phyloP scores from a whole-genome alignment of 768 basidiomycete species.

The Auriculariales sp. region DNA sequence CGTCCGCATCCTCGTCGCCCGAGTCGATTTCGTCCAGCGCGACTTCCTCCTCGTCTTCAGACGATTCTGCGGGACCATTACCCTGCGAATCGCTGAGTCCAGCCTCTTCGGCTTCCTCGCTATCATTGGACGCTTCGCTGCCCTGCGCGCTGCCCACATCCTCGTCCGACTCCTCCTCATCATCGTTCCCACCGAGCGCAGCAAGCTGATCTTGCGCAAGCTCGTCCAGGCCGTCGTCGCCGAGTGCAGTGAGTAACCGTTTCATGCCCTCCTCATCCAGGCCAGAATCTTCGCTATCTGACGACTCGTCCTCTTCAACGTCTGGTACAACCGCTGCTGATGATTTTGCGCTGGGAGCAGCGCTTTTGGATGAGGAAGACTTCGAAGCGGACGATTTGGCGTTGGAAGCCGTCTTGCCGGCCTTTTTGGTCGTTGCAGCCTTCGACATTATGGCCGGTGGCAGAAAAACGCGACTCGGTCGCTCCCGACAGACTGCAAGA shows the following conservation, averaged over 20 bases:
- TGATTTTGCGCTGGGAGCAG: too few species aligned
- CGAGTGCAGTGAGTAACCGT: constrained; percentile 38
- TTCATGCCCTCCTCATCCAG: constrained; percentile 45
- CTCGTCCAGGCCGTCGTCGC: constrained; percentile 53
- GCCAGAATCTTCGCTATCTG: constrained; percentile 26
- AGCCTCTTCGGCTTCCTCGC: constrained; percentile 15
- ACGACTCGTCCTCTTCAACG: too few species aligned
- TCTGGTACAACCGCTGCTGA: too few species aligned
- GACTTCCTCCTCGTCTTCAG: constrained; percentile 30
- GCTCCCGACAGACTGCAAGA: too few species aligned
- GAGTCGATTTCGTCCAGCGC: constrained; percentile 55
- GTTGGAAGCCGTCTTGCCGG: too few species aligned
- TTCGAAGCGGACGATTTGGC: too few species aligned
- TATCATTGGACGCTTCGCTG: constrained; percentile 9
- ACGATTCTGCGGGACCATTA: constrained; percentile 16
- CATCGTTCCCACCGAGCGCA: constrained; percentile 21
- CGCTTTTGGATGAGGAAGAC: too few species aligned
- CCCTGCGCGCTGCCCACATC: constrained; percentile 17
- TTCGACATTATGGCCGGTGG: too few species aligned
- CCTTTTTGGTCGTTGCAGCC: too few species aligned
- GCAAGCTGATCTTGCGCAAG: constrained; percentile 43
- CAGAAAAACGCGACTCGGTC: too few species aligned
- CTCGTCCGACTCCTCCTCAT: constrained; percentile 14
- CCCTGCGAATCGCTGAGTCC: constrained; percentile 16
- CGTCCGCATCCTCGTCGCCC: constrained; percentile 33